Conservation (phyloP, 1,284 basidiomycete species). For the Ceratobasidium sp. region DNA sequence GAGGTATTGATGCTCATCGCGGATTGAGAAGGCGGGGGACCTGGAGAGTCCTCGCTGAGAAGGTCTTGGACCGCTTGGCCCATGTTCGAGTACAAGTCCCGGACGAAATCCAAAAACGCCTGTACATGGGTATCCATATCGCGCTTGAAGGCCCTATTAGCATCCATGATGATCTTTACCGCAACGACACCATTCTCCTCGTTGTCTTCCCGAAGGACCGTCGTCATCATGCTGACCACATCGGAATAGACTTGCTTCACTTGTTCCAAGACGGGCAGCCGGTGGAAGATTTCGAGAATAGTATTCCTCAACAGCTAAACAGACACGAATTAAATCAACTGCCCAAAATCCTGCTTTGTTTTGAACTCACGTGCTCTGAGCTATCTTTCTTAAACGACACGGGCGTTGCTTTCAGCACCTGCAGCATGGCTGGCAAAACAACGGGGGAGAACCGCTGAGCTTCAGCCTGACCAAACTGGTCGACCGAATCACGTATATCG, state of each 20-base stretch:
- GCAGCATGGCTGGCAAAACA: conserved; percentile 37
- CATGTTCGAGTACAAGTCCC: conserved; percentile 81
- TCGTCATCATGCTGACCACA: conserved; percentile 78
- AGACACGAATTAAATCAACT: neutral
- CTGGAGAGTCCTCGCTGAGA: conserved; percentile 58
- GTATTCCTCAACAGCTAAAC: conserved; percentile 77
- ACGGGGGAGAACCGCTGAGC: conserved; percentile 63
- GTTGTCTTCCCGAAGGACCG: conserved; percentile 88
- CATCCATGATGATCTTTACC: conserved; percentile 92
- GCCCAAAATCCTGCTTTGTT: neutral
- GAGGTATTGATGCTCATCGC: conserved; percentile 37
- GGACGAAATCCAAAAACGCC: conserved; percentile 78
- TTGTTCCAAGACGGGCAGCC: conserved; percentile 82
- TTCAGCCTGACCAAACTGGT: conserved; percentile 82
- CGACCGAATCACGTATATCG: conserved; percentile 87
- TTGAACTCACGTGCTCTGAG: conserved; percentile 32
- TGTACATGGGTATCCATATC: conserved; percentile 78
- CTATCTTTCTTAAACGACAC: conserved; percentile 39
- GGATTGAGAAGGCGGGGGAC: conserved; percentile 44
- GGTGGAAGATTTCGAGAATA: conserved; percentile 86
- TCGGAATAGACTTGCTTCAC: conserved; percentile 72
- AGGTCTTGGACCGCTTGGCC: conserved; percentile 76
- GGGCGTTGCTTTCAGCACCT: conserved; percentile 33
- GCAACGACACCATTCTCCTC: conserved; percentile 93
- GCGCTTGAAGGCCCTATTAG: conserved; percentile 71